A percentile compares a stretch with the other conserved stretches of the same genome.
These are phyloP conservation scores for Fusarium sublunatum DNA, from an alignment of 2,329 filamentous ascomycete species.

Conservation along the genomic window DNA sequence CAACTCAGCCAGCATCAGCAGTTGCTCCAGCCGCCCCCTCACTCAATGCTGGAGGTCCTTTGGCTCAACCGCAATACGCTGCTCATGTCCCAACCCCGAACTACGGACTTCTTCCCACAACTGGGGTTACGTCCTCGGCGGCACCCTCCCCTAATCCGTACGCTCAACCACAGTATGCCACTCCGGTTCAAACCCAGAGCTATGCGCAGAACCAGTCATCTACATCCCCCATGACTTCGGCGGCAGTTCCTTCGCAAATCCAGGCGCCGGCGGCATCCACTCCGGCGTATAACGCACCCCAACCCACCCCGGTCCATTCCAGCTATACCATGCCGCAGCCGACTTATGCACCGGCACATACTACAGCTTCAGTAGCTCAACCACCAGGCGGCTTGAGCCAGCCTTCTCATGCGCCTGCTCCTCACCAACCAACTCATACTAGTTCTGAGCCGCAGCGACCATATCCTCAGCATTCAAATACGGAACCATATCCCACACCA, in stretches of 20 bases:
- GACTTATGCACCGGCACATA: constrained; percentile 27
- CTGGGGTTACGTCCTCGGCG: constrained; percentile 8
- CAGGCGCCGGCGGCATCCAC: constrained; percentile 7
- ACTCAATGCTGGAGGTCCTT: constrained; percentile 16
- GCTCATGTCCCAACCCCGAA: constrained; percentile 23
- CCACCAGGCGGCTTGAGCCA: constrained; percentile 2
- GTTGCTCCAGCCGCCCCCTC: constrained; percentile 22
- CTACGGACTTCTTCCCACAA: constrained; percentile 14
- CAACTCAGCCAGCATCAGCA: constrained; percentile 17
- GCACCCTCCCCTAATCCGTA: constrained; percentile 27
- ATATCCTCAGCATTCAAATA: constrained; percentile 20
- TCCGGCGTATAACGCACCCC: constrained; percentile 13
- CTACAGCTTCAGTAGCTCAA: constrained; percentile 12
- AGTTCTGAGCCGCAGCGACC: constrained; percentile 18
- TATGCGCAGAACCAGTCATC: constrained; percentile 18
- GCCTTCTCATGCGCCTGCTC: constrained; percentile 1
- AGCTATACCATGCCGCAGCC: constrained; percentile 40
- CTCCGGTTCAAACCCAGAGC: constrained; percentile 22
- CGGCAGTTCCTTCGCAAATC: constrained; percentile 6
- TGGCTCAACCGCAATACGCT: constrained; percentile 38
- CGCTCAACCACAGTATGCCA: constrained; percentile 39
- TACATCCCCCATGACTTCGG: constrained; percentile 3
- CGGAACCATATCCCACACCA: constrained; percentile 12
- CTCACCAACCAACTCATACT: constrained; percentile 22
- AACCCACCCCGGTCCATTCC: constrained; percentile 19